phyloP scores from a whole-genome alignment of 805 yeast species.

The Candida methanosorbosa region DNA sequence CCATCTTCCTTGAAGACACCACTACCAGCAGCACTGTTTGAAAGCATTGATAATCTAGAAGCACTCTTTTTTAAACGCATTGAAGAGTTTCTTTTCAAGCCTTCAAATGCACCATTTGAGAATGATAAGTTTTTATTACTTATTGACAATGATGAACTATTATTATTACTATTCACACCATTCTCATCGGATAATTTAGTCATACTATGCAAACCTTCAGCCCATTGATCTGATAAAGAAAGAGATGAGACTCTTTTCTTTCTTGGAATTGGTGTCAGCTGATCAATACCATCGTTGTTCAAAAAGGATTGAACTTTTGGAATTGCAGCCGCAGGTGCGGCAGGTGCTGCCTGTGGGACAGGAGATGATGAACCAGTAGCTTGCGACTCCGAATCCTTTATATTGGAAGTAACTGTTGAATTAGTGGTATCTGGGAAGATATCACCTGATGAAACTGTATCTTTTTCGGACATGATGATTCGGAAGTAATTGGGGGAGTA shows the following conservation, averaged over 20 bases:
- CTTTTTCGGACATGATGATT: too few relatives aligned
- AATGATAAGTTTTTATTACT: too few relatives aligned
- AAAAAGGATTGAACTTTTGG: slow-evolving; percentile 36
- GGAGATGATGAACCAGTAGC: neutral
- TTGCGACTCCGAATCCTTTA: too few relatives aligned
- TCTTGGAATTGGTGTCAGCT: slow-evolving; percentile 51
- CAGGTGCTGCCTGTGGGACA: neutral
- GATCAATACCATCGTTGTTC: slow-evolving; percentile 68
- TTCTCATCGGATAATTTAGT: slow-evolving; percentile 9
- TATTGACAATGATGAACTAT: slow-evolving; percentile 15
- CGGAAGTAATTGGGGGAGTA: too few relatives aligned
- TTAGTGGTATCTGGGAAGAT: too few relatives aligned
- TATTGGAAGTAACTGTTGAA: too few relatives aligned
- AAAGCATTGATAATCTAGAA: slow-evolving; percentile 18
- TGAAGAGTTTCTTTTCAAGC: too few relatives aligned
- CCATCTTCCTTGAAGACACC: slow-evolving; percentile 26
- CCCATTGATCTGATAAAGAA: slow-evolving; percentile 70
- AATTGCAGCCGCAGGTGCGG: neutral
- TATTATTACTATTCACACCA: slow-evolving; percentile 5
- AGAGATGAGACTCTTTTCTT: slow-evolving; percentile 57
- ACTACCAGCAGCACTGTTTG: slow-evolving; percentile 26
- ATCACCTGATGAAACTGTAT: too few relatives aligned
- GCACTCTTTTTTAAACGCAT: slow-evolving; percentile 11
- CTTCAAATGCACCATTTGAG: too few relatives aligned
- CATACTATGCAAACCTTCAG: slow-evolving; percentile 23